Percentiles rank a stretch among this genome's conserved stretches.
These are phyloP conservation scores for Halophytophthora polymorphica DNA, from an alignment of 352 stramenopile genomes.

Conservation along the genomic window DNA sequence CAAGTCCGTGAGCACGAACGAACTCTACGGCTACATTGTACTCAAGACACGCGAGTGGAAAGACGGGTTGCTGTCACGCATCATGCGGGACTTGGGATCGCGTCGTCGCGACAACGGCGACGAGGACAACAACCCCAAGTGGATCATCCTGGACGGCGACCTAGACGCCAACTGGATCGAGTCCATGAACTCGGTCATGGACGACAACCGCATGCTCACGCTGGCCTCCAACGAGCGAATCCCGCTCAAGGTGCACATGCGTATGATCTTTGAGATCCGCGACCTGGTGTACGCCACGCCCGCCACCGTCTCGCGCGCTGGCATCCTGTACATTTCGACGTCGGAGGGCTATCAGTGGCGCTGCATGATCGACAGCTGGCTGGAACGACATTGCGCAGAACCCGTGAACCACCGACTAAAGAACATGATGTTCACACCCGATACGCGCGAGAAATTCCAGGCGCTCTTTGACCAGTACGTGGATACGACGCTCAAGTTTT, in stretches of 20 bases:
- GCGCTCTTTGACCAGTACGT: slow-evolving; percentile 92
- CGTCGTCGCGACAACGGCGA: slow-evolving; percentile 86
- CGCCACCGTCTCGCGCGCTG: slow-evolving; percentile 92
- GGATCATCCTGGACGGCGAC: slow-evolving; percentile 97
- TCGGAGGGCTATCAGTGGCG: slow-evolving; percentile 94
- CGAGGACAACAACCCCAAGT: slow-evolving; percentile 93
- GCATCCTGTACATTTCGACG: slow-evolving; percentile 96
- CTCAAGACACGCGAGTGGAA: slow-evolving; percentile 96
- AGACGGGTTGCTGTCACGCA: slow-evolving; percentile 92
- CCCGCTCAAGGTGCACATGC: slow-evolving; percentile 94
- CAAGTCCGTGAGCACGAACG: slow-evolving; percentile 95
- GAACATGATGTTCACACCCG: slow-evolving; percentile 76
- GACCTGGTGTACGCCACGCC: slow-evolving; percentile 95
- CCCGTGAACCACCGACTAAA: slow-evolving; percentile 61
- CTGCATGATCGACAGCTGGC: slow-evolving; percentile 92
- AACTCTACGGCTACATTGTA: slow-evolving; percentile 96
- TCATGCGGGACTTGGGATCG: slow-evolving; percentile 94
- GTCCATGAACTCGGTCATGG: slow-evolving; percentile 97
- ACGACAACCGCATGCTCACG: slow-evolving; percentile 96
- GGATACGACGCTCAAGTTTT: slow-evolving; percentile 89
- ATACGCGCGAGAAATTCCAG: slow-evolving; percentile 78
- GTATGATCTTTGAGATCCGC: slow-evolving; percentile 97
- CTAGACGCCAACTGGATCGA: slow-evolving; percentile 98
- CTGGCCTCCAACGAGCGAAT: slow-evolving; percentile 96
- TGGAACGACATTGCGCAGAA: slow-evolving; percentile 73